phyloP scores from a whole-genome alignment of 2,329 filamentous ascomycete species.

The Colletotrichum liriopes region DNA sequence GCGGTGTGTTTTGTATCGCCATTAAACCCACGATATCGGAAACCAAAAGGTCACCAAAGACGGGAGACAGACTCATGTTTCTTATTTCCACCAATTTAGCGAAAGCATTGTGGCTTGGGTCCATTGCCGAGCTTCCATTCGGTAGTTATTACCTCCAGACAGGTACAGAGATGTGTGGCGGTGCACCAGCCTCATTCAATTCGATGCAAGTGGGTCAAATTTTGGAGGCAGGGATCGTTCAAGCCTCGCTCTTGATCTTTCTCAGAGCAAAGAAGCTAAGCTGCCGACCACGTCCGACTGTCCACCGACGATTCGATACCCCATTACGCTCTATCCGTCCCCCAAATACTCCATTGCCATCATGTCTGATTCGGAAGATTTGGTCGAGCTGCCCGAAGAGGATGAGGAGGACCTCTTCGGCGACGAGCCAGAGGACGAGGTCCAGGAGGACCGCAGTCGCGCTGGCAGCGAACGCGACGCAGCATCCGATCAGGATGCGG shows the following conservation, averaged over 20 bases:
- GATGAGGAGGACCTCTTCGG: conserved; percentile 76
- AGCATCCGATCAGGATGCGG: conserved; percentile 65
- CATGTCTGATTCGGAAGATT: conserved; percentile 73
- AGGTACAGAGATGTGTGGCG: conserved; percentile 20
- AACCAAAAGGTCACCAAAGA: background rate
- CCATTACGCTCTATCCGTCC: background rate
- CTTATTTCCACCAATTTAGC: background rate
- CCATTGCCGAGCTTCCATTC: conserved; percentile 3
- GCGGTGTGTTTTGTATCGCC: conserved; percentile 16
- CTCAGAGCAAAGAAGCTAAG: conserved; percentile 18
- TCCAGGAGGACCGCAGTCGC: conserved; percentile 71
- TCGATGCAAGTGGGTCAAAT: conserved; percentile 29
- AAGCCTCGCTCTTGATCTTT: conserved; percentile 34
- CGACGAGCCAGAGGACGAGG: conserved; percentile 70
- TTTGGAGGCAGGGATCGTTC: conserved; percentile 26
- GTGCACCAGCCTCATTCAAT: conserved; percentile 37
- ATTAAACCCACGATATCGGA: background rate
- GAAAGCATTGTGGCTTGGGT: background rate
- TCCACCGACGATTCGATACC: background rate
- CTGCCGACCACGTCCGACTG: conserved; percentile 4
- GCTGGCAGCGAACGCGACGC: conserved; percentile 75
- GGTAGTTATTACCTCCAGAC: conserved; percentile 14
- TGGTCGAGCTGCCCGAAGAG: conserved; percentile 64
- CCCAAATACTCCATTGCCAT: conserved; percentile 18
- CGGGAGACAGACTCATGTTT: background rate